Base-by-base conservation (phyloP, 2,329 filamentous ascomycete genomes). In the Colletotrichum cuscutae region DNA sequence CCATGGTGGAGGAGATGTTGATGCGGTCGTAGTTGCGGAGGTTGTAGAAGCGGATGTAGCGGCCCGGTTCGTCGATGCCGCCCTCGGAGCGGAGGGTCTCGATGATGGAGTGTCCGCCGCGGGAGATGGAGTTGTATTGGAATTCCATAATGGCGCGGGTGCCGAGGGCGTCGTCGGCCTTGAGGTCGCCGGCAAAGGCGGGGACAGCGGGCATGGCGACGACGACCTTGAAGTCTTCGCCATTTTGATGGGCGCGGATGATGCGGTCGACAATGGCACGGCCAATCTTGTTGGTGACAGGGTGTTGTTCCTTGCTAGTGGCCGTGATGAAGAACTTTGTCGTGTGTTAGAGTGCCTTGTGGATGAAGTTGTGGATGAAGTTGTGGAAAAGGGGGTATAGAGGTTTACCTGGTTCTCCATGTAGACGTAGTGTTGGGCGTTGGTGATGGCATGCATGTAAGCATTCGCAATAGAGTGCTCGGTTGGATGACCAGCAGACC, bases 61-160 rank as follows among this genome's bases (percentile, higher is more conserved):
- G 84, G 78, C 88, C 85, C 1, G 93, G 92, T 78, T 96, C 86
- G 1, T 84, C 87, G 62, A 95, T 87, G 9, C 94, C 94, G 4
- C 93, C 93, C 37, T 89, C 87, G 67, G 88, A 85, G 22, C 86
- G 85, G 65, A 95, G 88, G 58, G 86, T 87, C 80, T 95, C 93
- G 79, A 95, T 91, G 79, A 97, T 97, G 71, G 91, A 93, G 80
- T 94, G 84, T 3, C 93, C 93, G 37, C 93, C 93, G 46, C 94
- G 90, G 81, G 90, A 93, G 83, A 97, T 97, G 64, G 90, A 93
- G 78, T 90, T 87, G 82, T 97, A 96, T 79, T 97, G 94, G 81
- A 93, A 96, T 80, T 97, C 94, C 93, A 97, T 95, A 78, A 97
- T 96, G 5, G 94, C 94, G 46, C 94, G 87, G 0, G 94, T 97